Evolutionary conservation across 306 rosid species (phyloP), one percentile per base, ranked within the genome.

Genomic region (Dalbergia cultrata): DNA sequence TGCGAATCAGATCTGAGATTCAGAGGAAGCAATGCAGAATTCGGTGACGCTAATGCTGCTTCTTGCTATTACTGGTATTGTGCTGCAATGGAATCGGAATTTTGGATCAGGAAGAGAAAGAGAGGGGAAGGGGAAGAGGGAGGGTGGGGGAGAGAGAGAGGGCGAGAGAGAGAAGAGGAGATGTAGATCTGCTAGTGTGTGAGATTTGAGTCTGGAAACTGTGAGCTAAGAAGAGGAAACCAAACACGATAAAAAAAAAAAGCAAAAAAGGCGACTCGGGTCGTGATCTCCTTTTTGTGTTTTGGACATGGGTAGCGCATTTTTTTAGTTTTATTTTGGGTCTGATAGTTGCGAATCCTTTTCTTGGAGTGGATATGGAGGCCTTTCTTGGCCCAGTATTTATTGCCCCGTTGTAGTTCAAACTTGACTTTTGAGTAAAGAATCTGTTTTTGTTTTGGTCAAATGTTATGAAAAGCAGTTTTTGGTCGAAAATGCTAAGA

Each of bases 1-100:
- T 17, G 7, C 26, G 14, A 19, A 50, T 66, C 78, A 62, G 87
- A 80, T 84, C 74, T 64, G 18, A 39, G 31, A 37, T 61, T 61
- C 19, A 8, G 39, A 62, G 44, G 19, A 62, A 14, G 10, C 22
- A 54, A 54, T 34, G 45, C 19, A 3, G 21, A 58, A 58, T 21
- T 56, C 57, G 16, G 2, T 56, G 10, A 11, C 18, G 39, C n/a
- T 26, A 13, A 13, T 57, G 62, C 13, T 57, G 4, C 33, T 59
- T 4, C 35, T 10, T 5, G 26, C 39, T 60, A 1, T 1, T 11
- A 52, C 53, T 47, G 0, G 31, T 26, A 26, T 53, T 53, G 16
- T 53, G 59, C 17, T 22, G 4, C 69, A 34, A 37, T 16, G 49
- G 69, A 64, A n/a, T 7, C 3, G 21, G 9, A 61, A 31, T 26